Percentiles rank a stretch among this genome's conserved stretches.
phyloP scores from a whole-genome alignment of 345 rosid species.

The Pseudoturritis turrita region DNA sequence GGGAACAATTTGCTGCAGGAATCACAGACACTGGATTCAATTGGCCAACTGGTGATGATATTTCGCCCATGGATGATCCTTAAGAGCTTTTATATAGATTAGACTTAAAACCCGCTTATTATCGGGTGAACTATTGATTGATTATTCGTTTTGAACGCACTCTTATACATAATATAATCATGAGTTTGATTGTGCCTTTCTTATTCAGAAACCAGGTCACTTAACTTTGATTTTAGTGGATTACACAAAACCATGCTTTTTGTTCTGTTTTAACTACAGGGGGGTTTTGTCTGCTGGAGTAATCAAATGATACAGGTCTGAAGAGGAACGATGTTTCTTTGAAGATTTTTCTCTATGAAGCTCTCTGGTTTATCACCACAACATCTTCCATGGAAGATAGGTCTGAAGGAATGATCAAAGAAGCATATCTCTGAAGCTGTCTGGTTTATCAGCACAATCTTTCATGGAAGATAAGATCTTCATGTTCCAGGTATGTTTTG shows the following conservation, averaged over 20 bases:
- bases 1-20: slow-evolving; percentile 58
- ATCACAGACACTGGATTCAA: slow-evolving; percentile 36
- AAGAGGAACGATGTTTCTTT: not conserved
- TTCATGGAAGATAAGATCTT: not conserved
- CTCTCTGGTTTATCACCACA: not conserved
- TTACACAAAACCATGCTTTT: not conserved
- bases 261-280: not conserved
- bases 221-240: not conserved
- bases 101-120: slow-evolving; percentile 5
- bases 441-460: no score
- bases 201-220: not conserved
- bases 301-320: not conserved
- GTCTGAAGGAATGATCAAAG: no score
- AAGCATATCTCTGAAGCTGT: no score
- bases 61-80: slow-evolving; percentile 6
- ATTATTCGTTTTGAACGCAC: slow-evolving; percentile 24
- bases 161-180: slow-evolving; percentile 9
- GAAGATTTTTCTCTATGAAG: no score
- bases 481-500: not conserved
- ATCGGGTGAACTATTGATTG: slow-evolving; percentile 23
- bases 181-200: slow-evolving; percentile 3
- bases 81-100: slow-evolving; percentile 4
- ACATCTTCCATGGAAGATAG: no score
- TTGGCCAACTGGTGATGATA: slow-evolving; percentile 44
- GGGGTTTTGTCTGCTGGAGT: slow-evolving; percentile 10